Evolutionary conservation across 140 eudicot species (phyloP), one percentile per base, ranked within the genome.

Genomic region (Ambrosia hybrid): DNA sequence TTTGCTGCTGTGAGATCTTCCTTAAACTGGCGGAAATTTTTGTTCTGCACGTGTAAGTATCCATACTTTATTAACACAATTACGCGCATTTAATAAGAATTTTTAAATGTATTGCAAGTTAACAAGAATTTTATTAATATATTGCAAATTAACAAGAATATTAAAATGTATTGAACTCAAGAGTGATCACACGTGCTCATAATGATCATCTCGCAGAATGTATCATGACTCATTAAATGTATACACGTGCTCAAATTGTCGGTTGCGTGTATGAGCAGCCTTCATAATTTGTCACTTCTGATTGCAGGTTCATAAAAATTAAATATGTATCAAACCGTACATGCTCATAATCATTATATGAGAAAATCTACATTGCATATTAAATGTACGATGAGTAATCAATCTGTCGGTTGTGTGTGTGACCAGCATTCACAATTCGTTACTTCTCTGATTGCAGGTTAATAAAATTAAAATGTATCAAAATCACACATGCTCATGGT

Each of bases 11-110:
- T 69, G 61, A 79, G 53, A 56, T 81, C 91, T 26, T 86, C 83
- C 92, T 79, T 94, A 79, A 81, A 88, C 70, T 6, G 63, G 57
- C 84, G 81, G 60, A 79, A 90, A 55, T 72, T 73, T 78, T 68
- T 63, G 78, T 81, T 85, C 99, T 94, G 90, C 87, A 75, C 58
- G n/a, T 60, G 38, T 13, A 78, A 71, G 58, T 11, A 74, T 37
- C 52, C 7, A 75, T 7, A 48, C 36, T 30, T 60, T 52, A 8
- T 37, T 36, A 69, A 33, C 68, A 15, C 14, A 43, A 62, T 7
- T 4, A 21, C 16, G 15, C 46, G 13, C 10, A 7, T 33, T 30
- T 49, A 26, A 67, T n/a, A 17, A 43, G 15, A n/a, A 67, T 26
- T 10, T 43, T 9, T 3, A 41, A 17, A 61, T 61, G 46, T 41